These are phyloP conservation scores for Lentinus brumalis DNA, from an alignment of 768 basidiomycete genomes.

Conservation along the genomic window DNA sequence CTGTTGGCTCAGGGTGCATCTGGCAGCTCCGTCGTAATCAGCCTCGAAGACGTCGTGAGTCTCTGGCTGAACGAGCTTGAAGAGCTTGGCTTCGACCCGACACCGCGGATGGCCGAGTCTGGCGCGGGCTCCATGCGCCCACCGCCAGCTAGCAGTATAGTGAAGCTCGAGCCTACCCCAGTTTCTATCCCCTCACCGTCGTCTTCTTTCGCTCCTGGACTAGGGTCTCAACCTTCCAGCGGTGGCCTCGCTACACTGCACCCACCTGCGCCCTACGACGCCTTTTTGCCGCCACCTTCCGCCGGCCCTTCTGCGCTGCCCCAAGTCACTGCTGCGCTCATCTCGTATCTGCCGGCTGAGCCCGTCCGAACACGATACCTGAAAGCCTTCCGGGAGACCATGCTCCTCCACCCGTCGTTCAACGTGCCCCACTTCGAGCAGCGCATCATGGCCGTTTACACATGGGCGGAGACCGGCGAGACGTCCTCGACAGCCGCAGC, in stretches of 20 bases:
- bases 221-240: neutral
- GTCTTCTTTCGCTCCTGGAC: neutral
- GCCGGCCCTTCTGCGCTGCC: slow-evolving; percentile 19
- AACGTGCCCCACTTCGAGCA: slow-evolving; percentile 49
- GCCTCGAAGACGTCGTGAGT: slow-evolving; percentile 56
- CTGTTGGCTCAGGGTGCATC: slow-evolving; percentile 41
- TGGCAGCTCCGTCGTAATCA: slow-evolving; percentile 52
- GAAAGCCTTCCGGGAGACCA: slow-evolving; percentile 41
- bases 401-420: slow-evolving; percentile 52
- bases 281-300: slow-evolving; percentile 18
- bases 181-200: slow-evolving; percentile 28
- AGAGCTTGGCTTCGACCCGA: slow-evolving; percentile 30
- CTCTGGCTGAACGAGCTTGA: slow-evolving; percentile 65
- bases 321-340: slow-evolving; percentile 40
- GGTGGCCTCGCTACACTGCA: slow-evolving; percentile 11
- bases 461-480: slow-evolving; percentile 36
- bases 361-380: slow-evolving; percentile 41
- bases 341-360: slow-evolving; percentile 43
- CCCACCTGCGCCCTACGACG: slow-evolving; percentile 18
- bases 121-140: slow-evolving; percentile 15
- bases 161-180: slow-evolving; percentile 40
- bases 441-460: slow-evolving; percentile 47
- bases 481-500: slow-evolving; percentile 1
- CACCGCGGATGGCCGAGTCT: slow-evolving; percentile 20
- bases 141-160: slow-evolving; percentile 12